Conservation (phyloP, 129 eudicot species). For the Ambrosia trifida region DNA sequence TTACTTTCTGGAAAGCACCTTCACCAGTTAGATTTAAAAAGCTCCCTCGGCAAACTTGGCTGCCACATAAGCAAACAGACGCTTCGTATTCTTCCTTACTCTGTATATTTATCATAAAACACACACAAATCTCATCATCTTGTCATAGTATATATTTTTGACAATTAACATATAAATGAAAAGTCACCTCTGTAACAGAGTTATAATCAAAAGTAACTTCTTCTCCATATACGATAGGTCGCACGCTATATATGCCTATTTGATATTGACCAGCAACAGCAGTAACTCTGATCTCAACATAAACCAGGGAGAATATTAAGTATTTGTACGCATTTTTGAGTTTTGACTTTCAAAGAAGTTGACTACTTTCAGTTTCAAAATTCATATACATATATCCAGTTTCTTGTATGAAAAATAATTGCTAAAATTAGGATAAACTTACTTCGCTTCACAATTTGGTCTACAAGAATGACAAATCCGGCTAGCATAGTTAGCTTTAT, state of each 20-base stretch:
- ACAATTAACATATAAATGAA: background rate
- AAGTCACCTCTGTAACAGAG: conserved; percentile 93
- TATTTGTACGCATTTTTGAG: background rate
- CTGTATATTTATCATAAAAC: conserved; percentile 36
- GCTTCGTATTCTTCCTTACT: conserved; percentile 99
- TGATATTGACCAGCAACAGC: conserved; percentile 98
- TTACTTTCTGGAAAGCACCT: conserved; percentile 94
- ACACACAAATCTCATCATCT: conserved; percentile 10
- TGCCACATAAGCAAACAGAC: conserved; percentile 95
- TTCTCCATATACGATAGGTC: conserved; percentile 87
- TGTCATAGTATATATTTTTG: background rate
- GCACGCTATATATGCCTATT: conserved; percentile 84
- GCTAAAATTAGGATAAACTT: conserved; percentile 27
- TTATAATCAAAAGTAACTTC: conserved; percentile 96
- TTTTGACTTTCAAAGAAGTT: background rate
- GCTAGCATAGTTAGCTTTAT: conserved; percentile 98
- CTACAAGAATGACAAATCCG: conserved; percentile 96
- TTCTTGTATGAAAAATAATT: background rate
- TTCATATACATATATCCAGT: background rate
- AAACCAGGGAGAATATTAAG: conserved; percentile 19
- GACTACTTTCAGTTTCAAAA: background rate
- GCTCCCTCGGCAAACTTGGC: conserved; percentile 98
- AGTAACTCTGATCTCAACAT: conserved; percentile 71
- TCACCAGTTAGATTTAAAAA: conserved; percentile 89
- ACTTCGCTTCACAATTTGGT: conserved; percentile 99